Evolutionary conservation across 768 basidiomycete species (phyloP).

Genomic region (Tulasnella sp.): DNA sequence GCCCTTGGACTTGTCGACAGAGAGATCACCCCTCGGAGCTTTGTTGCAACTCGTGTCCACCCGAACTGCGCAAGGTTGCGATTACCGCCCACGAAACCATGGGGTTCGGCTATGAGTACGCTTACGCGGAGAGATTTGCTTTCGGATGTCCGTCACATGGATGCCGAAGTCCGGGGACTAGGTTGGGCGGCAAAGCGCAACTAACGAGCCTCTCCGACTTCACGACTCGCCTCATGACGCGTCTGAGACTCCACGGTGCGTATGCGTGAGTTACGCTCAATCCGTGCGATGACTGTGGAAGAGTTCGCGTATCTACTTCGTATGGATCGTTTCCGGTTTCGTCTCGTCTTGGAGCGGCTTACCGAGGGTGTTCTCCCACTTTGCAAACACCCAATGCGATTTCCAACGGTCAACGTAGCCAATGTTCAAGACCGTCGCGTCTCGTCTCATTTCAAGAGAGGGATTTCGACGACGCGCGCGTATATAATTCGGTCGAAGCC

Average conservation of each 20-base stretch:
- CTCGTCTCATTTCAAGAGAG: not conserved
- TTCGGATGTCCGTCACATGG: not conserved
- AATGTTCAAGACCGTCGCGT: not conserved
- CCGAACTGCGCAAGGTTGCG: not conserved
- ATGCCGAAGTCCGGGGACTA: not conserved
- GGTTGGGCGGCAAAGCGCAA: not conserved
- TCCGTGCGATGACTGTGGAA: not conserved
- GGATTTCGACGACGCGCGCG: not conserved
- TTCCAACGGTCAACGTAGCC: not conserved
- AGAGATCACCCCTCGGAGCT: not conserved
- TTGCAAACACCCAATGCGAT: not conserved
- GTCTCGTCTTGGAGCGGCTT: not conserved
- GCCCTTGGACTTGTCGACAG: not conserved
- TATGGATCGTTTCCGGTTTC: not conserved
- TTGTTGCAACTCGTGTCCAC: not conserved
- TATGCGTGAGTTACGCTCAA: not conserved
- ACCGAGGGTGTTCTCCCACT: not conserved
- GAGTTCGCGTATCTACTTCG: not conserved
- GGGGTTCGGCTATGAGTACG: not conserved
- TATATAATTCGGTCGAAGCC: not conserved
- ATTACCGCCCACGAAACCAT: not conserved
- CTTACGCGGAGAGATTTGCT: not conserved
- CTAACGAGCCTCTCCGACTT: not conserved
- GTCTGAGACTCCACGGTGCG: not conserved
- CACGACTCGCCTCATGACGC: not conserved